Evolutionary conservation across 2,329 filamentous ascomycete species (phyloP), one percentile per base, ranked within the genome.

Genomic region (Blastomyces silverae): DNA sequence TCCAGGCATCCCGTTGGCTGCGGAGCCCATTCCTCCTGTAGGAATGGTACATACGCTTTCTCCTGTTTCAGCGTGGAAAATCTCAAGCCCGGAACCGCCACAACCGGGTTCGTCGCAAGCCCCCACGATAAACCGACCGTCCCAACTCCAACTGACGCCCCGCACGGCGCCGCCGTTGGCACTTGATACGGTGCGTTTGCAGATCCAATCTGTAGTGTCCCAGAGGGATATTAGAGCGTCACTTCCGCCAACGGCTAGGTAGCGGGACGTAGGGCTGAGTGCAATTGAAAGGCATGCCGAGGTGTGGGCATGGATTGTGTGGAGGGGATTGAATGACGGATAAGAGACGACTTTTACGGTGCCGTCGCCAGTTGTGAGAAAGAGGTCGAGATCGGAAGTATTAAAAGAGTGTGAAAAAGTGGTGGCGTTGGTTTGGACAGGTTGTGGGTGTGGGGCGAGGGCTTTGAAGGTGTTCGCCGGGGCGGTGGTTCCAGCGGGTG

Each of bases 151-250:
- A 69, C 79, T 80, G 10, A 82, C 74, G 28, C 79, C 79, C 39
- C 77, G 77, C 37, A 82, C 76, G 1, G 77, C 77, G 6, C 80
- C 80, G 34, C 77, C 78, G 52, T 76, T 77, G 50, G 73, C 71
- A 56, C 77, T 80, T 1, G 79, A 79, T 10, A 82, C 70, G 0
- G 80, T 82, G 50, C 80, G 78, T 34, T 75, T 77, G 66, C 80
- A 82, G 62, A 81, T 77, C 80, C 80, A 82, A 69, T 82, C 80
- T 2, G 75, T 79, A 4, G 80, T 82, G 70, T 82, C 80, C 79
- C 80, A 82, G 39, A 82, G 76, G 15, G 79, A 80, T 59, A 82
- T 80, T 42, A 82, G 73, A 13, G 80, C 79, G 70, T 82, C 80
- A 62, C 77, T 79, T 42, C 79, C 80, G 48, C 80, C 80, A 28